Evolutionary conservation across 306 rosid species (phyloP).

Genomic region (Elaeagnus macrophylla): DNA sequence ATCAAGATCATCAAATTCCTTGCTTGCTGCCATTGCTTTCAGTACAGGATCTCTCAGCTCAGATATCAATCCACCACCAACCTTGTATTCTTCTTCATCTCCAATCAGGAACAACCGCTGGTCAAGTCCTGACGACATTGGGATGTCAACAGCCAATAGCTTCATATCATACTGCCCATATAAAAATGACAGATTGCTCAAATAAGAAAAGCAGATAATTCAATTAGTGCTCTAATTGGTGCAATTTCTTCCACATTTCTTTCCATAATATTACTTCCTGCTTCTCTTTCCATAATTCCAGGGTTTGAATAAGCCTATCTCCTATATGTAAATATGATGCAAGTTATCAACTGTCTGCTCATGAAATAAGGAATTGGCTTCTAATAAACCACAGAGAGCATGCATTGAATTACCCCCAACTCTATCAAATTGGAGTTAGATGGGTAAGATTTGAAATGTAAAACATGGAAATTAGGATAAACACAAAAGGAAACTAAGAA

Average conservation of each 20-base stretch:
- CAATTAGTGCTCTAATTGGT: slow-evolving; percentile 1
- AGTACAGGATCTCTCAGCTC: slow-evolving; percentile 83
- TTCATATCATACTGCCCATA: slow-evolving; percentile 72
- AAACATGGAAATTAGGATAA: neutral
- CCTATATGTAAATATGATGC: too few relatives aligned
- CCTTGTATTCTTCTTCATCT: slow-evolving; percentile 72
- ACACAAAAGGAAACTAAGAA: slow-evolving; percentile 9
- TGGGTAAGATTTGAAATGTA: neutral
- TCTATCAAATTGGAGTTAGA: neutral
- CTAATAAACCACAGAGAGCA: neutral
- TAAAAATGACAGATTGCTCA: slow-evolving; percentile 18
- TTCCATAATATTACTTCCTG: too few relatives aligned
- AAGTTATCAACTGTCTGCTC: too few relatives aligned
- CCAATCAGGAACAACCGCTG: slow-evolving; percentile 71
- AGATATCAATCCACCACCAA: slow-evolving; percentile 81
- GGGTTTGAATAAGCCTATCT: too few relatives aligned
- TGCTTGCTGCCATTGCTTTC: slow-evolving; percentile 83
- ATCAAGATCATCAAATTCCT: slow-evolving; percentile 81
- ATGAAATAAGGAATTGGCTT: neutral
- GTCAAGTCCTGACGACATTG: slow-evolving; percentile 95
- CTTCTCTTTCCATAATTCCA: too few relatives aligned
- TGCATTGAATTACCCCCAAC: neutral
- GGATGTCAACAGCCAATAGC: slow-evolving; percentile 86
- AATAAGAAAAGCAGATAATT: slow-evolving; percentile 6
- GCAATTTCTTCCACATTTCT: neutral